These are phyloP conservation scores for Zygotorulaspora sp. DNA, from an alignment of 805 yeast species.

Conservation along the genomic window DNA sequence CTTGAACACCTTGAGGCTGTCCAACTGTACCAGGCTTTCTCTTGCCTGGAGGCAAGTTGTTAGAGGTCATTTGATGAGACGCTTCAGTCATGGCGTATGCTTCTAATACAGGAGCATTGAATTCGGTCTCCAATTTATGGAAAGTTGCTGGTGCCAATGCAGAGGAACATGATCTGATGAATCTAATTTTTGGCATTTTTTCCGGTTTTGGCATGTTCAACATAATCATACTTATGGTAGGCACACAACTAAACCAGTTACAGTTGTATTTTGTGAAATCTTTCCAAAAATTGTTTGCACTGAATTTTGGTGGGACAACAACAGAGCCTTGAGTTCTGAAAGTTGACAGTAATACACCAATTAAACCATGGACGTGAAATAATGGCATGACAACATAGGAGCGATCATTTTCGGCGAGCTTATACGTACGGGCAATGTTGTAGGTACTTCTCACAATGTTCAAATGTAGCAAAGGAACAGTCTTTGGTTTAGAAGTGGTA, in stretches of 20 bases:
- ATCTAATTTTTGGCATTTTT: conserved; percentile 52
- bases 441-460: conserved; percentile 56
- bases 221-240: conserved; percentile 68
- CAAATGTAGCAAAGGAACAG: conserved; percentile 64
- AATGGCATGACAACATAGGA: conserved; percentile 71
- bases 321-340: conserved; percentile 55
- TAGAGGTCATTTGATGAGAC: conserved; percentile 75
- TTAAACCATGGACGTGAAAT: conserved; percentile 72
- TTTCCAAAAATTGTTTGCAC: conserved; percentile 58
- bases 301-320: conserved; percentile 58
- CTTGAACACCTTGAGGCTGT: conserved; percentile 63
- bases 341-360: conserved; percentile 61
- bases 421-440: conserved; percentile 58
- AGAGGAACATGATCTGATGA: conserved; percentile 69
- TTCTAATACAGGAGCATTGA: conserved; percentile 65
- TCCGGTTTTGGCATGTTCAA: conserved; percentile 48
- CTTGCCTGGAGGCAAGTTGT: conserved; percentile 58
- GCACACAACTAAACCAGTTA: conserved; percentile 74
- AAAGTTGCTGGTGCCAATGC: conserved; percentile 65
- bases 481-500: conserved; percentile 72
- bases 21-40: conserved; percentile 73
- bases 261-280: conserved; percentile 49
- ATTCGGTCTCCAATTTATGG: conserved; percentile 49
- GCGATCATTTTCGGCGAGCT: conserved; percentile 44
- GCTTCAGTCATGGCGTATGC: conserved; percentile 83